Conservation (phyloP, 495 filamentous ascomycete genomes). For the Penicillium ochrochloron region DNA sequence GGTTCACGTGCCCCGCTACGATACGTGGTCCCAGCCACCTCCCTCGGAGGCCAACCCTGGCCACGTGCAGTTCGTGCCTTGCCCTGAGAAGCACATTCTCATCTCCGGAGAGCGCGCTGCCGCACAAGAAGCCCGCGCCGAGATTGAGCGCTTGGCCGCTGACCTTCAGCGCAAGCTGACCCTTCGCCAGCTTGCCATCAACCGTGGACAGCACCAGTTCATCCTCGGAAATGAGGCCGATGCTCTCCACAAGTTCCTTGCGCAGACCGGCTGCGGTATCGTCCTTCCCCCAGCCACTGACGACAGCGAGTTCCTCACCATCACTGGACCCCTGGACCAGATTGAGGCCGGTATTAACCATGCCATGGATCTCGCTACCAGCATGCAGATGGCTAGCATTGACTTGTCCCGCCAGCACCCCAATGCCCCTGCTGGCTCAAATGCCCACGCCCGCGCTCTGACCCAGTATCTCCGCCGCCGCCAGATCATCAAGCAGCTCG, state of each 20-base stretch:
- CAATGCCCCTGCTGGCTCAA: conserved; percentile 70
- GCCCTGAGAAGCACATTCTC: conserved; percentile 71
- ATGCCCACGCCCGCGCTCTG: conserved; percentile 79
- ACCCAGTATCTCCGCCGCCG: conserved; percentile 81
- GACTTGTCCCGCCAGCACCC: conserved; percentile 78
- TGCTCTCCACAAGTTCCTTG: conserved; percentile 81
- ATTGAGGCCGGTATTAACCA: conserved; percentile 75
- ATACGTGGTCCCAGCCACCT: conserved; percentile 74
- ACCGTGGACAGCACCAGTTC: conserved; percentile 84
- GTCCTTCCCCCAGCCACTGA: conserved; percentile 73
- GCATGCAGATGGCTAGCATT: conserved; percentile 77
- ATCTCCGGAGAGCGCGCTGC: conserved; percentile 85
- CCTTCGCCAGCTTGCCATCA: conserved; percentile 72
- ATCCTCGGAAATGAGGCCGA: conserved; percentile 81
- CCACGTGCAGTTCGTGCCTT: conserved; percentile 69
- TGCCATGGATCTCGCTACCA: conserved; percentile 78
- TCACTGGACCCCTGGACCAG: conserved; percentile 77
- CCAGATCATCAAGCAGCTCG: conserved; percentile 76
- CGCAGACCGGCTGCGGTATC: conserved; percentile 87
- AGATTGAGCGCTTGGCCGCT: conserved; percentile 76
- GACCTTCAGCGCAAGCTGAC: conserved; percentile 72
- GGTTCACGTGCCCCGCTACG: conserved; percentile 78
- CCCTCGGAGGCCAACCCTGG: conserved; percentile 67
- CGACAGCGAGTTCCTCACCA: conserved; percentile 77
- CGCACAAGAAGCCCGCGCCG: conserved; percentile 75